Base-by-base conservation (phyloP, 345 rosid genomes). In the Cardamine resedifolia region DNA sequence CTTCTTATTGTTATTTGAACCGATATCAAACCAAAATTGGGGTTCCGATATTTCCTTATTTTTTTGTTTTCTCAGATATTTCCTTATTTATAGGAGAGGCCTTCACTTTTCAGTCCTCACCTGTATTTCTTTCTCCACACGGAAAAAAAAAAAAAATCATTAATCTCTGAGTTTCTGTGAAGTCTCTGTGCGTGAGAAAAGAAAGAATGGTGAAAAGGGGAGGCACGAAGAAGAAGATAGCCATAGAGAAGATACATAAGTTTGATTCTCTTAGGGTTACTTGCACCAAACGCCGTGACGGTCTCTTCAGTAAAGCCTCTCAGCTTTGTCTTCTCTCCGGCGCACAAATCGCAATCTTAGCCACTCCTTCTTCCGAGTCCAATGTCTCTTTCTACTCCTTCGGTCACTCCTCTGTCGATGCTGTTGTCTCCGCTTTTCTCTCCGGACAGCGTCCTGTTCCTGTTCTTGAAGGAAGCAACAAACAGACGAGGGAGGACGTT, bases 341-440 rank as follows among this genome's bases (percentile, higher is more conserved):
- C 1, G 9, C 62, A 2, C 61, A 61, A 2, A 12, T 63, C 5
- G 76, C 52, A 5, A 6, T 72, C 0, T 27, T 71, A 8, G 30
- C 53, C 3, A 28, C 47, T 15, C 47, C 48, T 44, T 68, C 63
- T 12, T 2, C 43, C 0, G 33, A 53, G 0, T 68, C 72, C 28
- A 41, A 69, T 21, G 47, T 44, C 18, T 57, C 65, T 4, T 30
- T 69, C 19, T 45, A 43, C 56, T 55, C 65, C 10, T 69, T 58
- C 10, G 65, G 73, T 1, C 44, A 69, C 33, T 20, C 64, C 23
- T 36, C 41, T 1, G 41, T 36, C 1, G 41, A 36, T 3, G 5
- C 1, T 14, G 6, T 39, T 39, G 44, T 39, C n/a, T 39, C 44
- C 2, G n/a, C 16, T 12, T 39, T 12, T 39, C 44, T 39, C 44